phyloP scores from a whole-genome alignment of 192 early-diverging fungal species.

The Lobosporangium transversale region DNA sequence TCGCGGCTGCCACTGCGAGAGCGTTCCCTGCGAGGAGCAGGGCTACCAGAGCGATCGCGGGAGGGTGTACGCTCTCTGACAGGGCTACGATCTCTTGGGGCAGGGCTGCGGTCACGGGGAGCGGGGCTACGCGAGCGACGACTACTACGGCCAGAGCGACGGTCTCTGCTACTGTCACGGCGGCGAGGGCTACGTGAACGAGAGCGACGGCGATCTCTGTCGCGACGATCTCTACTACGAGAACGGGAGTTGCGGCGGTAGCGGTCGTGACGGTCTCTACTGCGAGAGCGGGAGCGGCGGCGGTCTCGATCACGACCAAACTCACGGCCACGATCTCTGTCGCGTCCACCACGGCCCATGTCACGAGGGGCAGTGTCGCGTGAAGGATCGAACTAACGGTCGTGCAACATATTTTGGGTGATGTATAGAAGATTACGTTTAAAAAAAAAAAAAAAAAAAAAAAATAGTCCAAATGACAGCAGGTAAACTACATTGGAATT shows the following conservation, averaged over 20 bases:
- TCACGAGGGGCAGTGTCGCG: slow-evolving; percentile 52
- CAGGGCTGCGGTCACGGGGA: slow-evolving; percentile 21
- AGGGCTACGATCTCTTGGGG: slow-evolving; percentile 22
- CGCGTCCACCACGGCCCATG: slow-evolving; percentile 49
- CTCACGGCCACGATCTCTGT: slow-evolving; percentile 56
- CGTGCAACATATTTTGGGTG: not conserved
- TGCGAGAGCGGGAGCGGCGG: slow-evolving; percentile 63
- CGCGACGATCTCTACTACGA: slow-evolving; percentile 49
- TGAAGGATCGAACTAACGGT: slow-evolving; percentile 26
- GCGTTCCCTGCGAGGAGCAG: slow-evolving; percentile 17
- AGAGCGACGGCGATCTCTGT: slow-evolving; percentile 58
- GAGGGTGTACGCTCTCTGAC: slow-evolving; percentile 29
- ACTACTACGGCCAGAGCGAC: slow-evolving; percentile 54
- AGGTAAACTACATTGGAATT: not conserved
- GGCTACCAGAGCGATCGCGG: slow-evolving; percentile 21
- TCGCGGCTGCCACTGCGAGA: slow-evolving; percentile 47
- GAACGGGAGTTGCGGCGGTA: slow-evolving; percentile 60
- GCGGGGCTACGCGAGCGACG: slow-evolving; percentile 20
- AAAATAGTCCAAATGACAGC: too few relatives aligned
- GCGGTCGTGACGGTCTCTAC: slow-evolving; percentile 55
- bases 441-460: too few relatives aligned
- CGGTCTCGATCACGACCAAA: slow-evolving; percentile 57
- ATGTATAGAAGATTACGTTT: too few relatives aligned
- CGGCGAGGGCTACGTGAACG: slow-evolving; percentile 52
- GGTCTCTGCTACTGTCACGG: slow-evolving; percentile 43